These are phyloP conservation scores for Saussurea involucrata DNA, from an alignment of 129 eudicot genomes.

Conservation along the genomic window DNA sequence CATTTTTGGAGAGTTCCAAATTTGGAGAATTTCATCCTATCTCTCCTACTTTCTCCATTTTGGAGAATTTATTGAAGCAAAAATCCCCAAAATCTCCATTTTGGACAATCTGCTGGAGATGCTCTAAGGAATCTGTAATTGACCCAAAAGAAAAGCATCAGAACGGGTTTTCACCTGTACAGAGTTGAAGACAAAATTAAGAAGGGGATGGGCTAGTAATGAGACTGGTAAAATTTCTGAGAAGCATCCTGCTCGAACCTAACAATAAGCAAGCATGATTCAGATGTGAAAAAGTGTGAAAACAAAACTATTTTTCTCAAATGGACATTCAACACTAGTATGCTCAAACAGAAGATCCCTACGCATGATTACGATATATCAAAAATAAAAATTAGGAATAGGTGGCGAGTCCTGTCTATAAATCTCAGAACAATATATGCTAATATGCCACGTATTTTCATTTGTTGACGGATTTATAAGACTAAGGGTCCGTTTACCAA, in stretches of 20 bases:
- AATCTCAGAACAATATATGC: neutral
- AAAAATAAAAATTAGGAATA: neutral
- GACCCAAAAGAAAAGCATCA: neutral
- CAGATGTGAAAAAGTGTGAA: slow-evolving; percentile 15
- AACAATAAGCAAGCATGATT: slow-evolving; percentile 24
- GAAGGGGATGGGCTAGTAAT: slow-evolving; percentile 73
- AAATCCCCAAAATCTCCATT: too few species aligned
- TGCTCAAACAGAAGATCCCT: neutral
- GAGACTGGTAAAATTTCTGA: slow-evolving; percentile 60
- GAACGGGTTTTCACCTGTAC: slow-evolving; percentile 53
- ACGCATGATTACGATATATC: neutral
- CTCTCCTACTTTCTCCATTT: too few species aligned
- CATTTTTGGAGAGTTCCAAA: too few species aligned
- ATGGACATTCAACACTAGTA: neutral
- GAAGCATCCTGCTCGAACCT: slow-evolving; percentile 99
- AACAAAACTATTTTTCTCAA: neutral
- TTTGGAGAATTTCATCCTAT: too few species aligned
- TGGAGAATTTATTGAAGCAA: too few species aligned
- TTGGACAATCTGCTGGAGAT: too few species aligned
- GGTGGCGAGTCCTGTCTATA: neutral
- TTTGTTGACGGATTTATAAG: neutral
- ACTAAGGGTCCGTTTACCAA: too few species aligned
- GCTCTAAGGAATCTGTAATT: neutral
- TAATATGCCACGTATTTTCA: neutral
- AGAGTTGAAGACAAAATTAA: slow-evolving; percentile 77